Percentiles rank a stretch among this genome's conserved stretches.
phyloP scores from a whole-genome alignment of 768 basidiomycete species.

The Mycena belliarum region DNA sequence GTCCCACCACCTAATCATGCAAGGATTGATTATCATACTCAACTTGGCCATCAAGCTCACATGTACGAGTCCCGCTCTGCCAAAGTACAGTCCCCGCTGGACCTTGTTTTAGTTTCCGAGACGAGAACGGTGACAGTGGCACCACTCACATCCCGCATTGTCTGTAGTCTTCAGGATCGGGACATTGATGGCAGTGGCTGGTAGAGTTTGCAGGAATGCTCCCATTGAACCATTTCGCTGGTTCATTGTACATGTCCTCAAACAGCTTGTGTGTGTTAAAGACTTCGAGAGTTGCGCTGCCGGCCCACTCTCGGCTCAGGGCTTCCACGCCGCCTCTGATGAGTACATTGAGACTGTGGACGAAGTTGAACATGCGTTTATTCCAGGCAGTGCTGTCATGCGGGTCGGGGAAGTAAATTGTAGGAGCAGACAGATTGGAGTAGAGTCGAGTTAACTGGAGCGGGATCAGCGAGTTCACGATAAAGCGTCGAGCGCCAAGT shows the following conservation, averaged over 20 bases:
- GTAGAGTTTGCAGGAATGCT: constrained; percentile 25
- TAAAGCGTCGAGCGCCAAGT: constrained; percentile 26
- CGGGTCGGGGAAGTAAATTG: constrained; percentile 22
- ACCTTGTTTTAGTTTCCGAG: not conserved
- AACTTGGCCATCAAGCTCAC: too few species aligned
- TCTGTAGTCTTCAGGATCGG: constrained; percentile 16
- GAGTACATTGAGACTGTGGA: constrained; percentile 23
- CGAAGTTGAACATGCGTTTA: constrained; percentile 25
- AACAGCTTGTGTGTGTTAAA: constrained; percentile 27
- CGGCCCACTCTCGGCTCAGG: constrained; percentile 21
- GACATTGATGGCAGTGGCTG: constrained; percentile 27
- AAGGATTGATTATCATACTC: too few species aligned
- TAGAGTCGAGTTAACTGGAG: constrained; percentile 23
- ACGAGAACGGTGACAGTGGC: not conserved
- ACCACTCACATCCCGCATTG: constrained; percentile 18
- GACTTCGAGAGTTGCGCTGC: constrained; percentile 12
- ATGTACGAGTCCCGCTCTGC: constrained; percentile 24
- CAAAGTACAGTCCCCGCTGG: constrained; percentile 23
- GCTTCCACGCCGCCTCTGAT: constrained; percentile 18
- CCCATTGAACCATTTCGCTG: constrained; percentile 25
- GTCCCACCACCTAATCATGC: constrained; percentile 9
- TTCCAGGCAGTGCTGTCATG: constrained; percentile 26
- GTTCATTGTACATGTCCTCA: constrained; percentile 24
- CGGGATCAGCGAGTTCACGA: constrained; percentile 26
- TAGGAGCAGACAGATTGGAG: constrained; percentile 18